Evolutionary conservation across 345 rosid species (phyloP).

Genomic region (Syzygium aromaticum): DNA sequence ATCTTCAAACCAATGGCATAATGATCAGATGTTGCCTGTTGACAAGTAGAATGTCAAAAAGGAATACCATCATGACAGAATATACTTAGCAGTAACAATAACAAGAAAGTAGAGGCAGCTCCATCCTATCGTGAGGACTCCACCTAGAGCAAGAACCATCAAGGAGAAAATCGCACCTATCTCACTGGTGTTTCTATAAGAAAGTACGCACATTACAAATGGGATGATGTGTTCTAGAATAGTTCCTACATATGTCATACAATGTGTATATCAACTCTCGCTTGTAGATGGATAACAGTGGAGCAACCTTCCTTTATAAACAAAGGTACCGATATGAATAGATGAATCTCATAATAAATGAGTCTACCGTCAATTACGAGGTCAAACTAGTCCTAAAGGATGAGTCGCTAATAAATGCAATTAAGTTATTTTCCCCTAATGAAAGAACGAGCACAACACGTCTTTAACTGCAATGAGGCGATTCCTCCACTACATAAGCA

Average conservation of each 20-base stretch:
- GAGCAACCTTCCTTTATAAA: neutral
- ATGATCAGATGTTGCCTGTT: conserved; percentile 78
- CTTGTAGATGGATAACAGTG: neutral
- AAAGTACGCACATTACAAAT: neutral
- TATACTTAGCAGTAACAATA: neutral
- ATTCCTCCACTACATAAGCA: neutral
- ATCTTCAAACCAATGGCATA: conserved; percentile 93
- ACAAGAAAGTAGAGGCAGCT: neutral
- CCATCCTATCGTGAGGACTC: neutral
- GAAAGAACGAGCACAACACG: neutral
- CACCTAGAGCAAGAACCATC: neutral
- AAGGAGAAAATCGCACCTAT: neutral
- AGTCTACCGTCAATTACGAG: neutral
- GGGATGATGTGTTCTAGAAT: neutral
- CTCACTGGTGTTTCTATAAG: neutral
- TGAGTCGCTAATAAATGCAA: neutral
- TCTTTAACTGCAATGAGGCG: neutral
- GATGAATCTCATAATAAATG: neutral
- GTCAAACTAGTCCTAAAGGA: neutral
- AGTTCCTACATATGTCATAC: neutral
- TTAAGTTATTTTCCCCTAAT: neutral
- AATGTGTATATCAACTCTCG: neutral
- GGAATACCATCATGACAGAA: neutral
- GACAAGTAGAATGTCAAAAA: neutral
- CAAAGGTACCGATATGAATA: neutral